Evolutionary conservation across 169 alveolate species (phyloP).

Genomic region (Plasmodium gonderi): DNA sequence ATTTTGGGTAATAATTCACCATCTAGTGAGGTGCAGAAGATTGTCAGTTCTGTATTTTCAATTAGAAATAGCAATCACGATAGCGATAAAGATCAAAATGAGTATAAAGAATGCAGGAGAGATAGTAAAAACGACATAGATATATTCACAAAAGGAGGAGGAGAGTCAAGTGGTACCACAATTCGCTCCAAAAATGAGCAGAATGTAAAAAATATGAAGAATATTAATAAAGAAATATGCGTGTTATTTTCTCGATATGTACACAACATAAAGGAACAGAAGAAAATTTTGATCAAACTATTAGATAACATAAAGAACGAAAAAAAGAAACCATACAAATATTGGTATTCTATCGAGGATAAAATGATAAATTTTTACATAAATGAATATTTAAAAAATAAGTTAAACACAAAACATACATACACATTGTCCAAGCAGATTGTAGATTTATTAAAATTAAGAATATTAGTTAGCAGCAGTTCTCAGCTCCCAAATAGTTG

Average conservation of each 20-base stretch:
- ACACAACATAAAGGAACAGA: conserved; percentile 63
- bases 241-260: conserved; percentile 61
- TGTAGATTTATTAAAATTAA: conserved; percentile 77
- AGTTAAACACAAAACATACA: conserved; percentile 83
- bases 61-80: not conserved
- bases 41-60: not conserved
- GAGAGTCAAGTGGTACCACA: not conserved
- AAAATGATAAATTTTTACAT: conserved; percentile 83
- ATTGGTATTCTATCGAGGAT: conserved; percentile 82
- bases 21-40: not conserved
- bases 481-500: conserved; percentile 81
- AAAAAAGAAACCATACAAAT: conserved; percentile 57
- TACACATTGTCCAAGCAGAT: conserved; percentile 83
- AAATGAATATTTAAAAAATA: conserved; percentile 82
- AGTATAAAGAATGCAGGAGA: not conserved
- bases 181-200: not conserved
- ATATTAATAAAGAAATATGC: conserved; percentile 49
- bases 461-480: conserved; percentile 77
- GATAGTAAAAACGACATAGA: not conserved
- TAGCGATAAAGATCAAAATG: not conserved
- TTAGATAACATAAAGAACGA: conserved; percentile 56
- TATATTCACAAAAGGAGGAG: not conserved
- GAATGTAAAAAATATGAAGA: conserved; percentile 8
- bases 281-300: conserved; percentile 42
- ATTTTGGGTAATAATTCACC: not conserved